phyloP scores from a whole-genome alignment of 177 flowering plant species.

The Vitis hybrid region DNA sequence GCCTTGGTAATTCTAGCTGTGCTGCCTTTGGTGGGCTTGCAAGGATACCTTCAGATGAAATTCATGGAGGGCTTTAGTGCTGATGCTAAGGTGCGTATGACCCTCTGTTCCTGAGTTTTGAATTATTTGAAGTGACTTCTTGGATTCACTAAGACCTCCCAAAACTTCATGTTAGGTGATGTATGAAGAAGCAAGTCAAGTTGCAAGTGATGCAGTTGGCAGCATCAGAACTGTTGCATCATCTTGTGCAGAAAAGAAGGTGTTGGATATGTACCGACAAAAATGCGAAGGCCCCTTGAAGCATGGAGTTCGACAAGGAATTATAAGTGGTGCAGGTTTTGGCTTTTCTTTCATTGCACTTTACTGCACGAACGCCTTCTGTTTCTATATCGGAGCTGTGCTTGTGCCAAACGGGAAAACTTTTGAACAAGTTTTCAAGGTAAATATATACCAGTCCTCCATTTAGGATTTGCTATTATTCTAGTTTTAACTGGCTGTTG shows the following conservation, averaged over 20 bases:
- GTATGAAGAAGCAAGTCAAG: slow-evolving; percentile 55
- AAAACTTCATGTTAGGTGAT: slow-evolving; percentile 16
- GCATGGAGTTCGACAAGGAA: slow-evolving; percentile 26
- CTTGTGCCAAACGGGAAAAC: slow-evolving; percentile 24
- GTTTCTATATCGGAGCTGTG: slow-evolving; percentile 28
- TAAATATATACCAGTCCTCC: slow-evolving; percentile 4
- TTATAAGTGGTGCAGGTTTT: slow-evolving; percentile 32
- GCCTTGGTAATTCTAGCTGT: slow-evolving; percentile 33
- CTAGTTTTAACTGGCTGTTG: no score
- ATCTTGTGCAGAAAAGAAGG: slow-evolving; percentile 25
- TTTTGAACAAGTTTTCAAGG: slow-evolving; percentile 31
- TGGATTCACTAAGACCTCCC: no score
- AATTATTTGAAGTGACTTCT: no score
- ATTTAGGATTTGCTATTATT: slow-evolving; percentile 9
- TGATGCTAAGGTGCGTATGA: slow-evolving; percentile 23
- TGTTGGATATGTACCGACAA: slow-evolving; percentile 23
- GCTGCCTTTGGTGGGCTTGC: slow-evolving; percentile 32
- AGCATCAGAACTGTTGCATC: slow-evolving; percentile 12
- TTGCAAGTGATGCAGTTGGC: slow-evolving; percentile 34
- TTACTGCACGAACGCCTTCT: slow-evolving; percentile 24
- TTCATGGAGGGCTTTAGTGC: slow-evolving; percentile 33
- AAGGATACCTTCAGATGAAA: slow-evolving; percentile 31
- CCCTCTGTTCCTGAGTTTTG: no score
- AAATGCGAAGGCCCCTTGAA: slow-evolving; percentile 33
- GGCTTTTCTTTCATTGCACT: slow-evolving; percentile 29